These are phyloP conservation scores for Symbiodinium pilosum DNA, from an alignment of 73 alveolate species.

Conservation along the genomic window DNA sequence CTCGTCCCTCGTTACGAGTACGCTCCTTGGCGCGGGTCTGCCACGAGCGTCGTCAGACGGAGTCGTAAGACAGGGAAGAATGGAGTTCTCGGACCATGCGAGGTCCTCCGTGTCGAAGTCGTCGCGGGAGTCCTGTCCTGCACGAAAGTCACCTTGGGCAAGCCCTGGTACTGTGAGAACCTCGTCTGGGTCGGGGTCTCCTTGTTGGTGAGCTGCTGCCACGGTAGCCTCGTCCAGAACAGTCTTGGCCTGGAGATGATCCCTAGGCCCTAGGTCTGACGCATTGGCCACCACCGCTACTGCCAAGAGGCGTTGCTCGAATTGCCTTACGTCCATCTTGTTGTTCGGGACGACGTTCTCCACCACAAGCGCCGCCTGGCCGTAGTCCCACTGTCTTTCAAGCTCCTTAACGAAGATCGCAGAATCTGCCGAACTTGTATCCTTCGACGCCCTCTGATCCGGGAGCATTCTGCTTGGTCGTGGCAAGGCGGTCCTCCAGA, in stretches of 20 bases:
- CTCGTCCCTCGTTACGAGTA: no score
- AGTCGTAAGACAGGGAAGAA: neutral
- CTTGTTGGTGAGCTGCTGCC: neutral
- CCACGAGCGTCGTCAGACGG: neutral
- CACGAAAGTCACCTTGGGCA: neutral
- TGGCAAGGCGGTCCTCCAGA: neutral
- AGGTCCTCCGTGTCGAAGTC: neutral
- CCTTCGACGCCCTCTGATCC: neutral
- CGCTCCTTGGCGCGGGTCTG: slow-evolving; percentile 32
- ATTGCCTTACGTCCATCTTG: neutral
- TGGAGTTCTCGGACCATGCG: neutral
- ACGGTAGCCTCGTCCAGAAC: neutral
- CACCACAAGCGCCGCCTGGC: neutral
- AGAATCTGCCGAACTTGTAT: neutral
- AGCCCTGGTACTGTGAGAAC: neutral
- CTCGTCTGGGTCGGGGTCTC: neutral
- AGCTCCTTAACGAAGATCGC: neutral
- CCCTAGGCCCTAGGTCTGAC: neutral
- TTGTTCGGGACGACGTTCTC: slow-evolving; percentile 21
- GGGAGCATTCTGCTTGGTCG: neutral
- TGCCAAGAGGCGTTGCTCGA: neutral
- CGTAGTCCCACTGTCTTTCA: neutral
- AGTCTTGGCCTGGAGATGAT: neutral
- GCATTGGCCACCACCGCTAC: neutral
- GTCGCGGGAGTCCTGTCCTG: neutral